phyloP scores from a whole-genome alignment of 2,329 filamentous ascomycete species.

The Aspergillus niger region DNA sequence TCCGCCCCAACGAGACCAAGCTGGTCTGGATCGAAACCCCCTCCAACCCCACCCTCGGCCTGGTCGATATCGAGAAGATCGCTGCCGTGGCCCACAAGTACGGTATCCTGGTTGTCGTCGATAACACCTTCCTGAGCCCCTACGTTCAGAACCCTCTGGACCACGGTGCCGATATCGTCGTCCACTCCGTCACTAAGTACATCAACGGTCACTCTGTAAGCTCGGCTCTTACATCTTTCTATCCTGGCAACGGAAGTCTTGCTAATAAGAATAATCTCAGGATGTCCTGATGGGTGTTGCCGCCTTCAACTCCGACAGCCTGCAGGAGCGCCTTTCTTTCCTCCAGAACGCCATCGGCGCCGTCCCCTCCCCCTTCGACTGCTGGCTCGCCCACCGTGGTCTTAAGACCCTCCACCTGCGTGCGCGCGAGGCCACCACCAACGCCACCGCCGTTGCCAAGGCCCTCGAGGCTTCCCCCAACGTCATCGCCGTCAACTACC shows the following conservation, averaged over 20 bases:
- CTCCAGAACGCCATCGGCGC: conserved; percentile 97
- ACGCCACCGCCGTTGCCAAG: conserved; percentile 75
- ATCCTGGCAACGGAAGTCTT: background rate
- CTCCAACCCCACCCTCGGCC: conserved; percentile 87
- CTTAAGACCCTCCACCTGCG: conserved; percentile 95
- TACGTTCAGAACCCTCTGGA: conserved; percentile 96
- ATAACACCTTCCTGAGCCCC: conserved; percentile 97
- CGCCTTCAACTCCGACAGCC: conserved; percentile 83
- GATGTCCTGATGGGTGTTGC: conserved; percentile 98
- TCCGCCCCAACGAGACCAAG: conserved; percentile 78
- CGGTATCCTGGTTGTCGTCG: conserved; percentile 93
- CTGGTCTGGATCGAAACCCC: conserved; percentile 97
- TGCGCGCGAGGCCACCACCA: conserved; percentile 78
- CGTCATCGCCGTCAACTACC: conserved; percentile 92
- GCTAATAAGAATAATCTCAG: conserved; percentile 32
- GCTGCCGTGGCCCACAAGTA: conserved; percentile 79
- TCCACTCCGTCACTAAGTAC: conserved; percentile 98
- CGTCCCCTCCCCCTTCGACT: conserved; percentile 92
- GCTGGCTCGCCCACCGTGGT: conserved; percentile 95
- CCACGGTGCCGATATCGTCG: conserved; percentile 92
- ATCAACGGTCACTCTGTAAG: conserved; percentile 84
- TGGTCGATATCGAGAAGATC: conserved; percentile 90
- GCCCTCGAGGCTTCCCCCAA: conserved; percentile 77
- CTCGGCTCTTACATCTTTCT: background rate
- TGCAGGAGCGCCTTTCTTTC: conserved; percentile 79